Base-by-base conservation (phyloP, 2,329 filamentous ascomycete genomes). In the Ustilaginoidea virens region DNA sequence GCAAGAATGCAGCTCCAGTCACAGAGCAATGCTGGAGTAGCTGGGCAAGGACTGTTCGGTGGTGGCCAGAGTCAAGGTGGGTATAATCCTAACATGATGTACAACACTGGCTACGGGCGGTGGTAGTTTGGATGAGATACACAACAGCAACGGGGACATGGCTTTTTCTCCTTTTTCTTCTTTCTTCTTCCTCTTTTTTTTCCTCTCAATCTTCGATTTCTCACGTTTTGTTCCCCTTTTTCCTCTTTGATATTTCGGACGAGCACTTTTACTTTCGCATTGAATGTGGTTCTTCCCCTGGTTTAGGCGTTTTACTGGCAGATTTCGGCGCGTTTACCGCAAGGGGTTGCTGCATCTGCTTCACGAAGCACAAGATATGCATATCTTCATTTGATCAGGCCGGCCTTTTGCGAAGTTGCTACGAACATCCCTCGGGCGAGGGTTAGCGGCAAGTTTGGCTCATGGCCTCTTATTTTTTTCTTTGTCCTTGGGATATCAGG, bases 1-100 rank as follows among this genome's bases (percentile, higher is more conserved):
- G 83, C 83, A 60, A 82, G 86, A 71, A 80, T 92, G 70, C 86
- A 92, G 61, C 81, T 90, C 65, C 74, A 79, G 63, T 69, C 74
- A 48, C 76, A 80, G 63, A 79, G 74, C 62, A 80, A 74, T 68
- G 74, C 74, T 60, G 76, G 79, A 69, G 77, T 77, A 63, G 79
- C 80, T 59, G 34, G 34, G 26, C 34, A 90, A 70, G 81, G 80
- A 58, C 69, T 90, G 58, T 92, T 90, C 63, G 78, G 78, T 61
- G 78, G 78, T 61, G 80, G 80, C 61, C 79, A 78, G 68, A 68
- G 63, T 52, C 80, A 92, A 87, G 83, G 83, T 90, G 85, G 82
- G 79, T 93, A 92, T 73, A 85, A 80, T 53, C 70, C 74, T 47
- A 74, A 66, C 58, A 79, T 82, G 72, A 80, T 92, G 69, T 92